Evolutionary conservation across 345 rosid species (phyloP), one percentile per base, ranked within the genome.

Genomic region (Aethionema arabicum): DNA sequence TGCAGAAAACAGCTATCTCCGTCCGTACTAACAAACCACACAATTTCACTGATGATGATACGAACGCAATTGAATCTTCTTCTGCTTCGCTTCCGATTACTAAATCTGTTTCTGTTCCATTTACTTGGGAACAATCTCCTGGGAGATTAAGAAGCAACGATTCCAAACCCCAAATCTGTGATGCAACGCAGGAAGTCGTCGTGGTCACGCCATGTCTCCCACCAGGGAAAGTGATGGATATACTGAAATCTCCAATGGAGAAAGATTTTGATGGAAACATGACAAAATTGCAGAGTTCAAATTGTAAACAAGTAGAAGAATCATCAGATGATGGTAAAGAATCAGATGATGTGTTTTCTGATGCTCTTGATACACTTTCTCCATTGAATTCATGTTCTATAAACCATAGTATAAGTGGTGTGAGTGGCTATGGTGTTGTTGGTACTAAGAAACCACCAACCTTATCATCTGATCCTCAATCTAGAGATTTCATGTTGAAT

Each of bases 81-180:
- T 56, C 63, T 11, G 31, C n/a, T 59, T 67, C 76, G 32, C 65
- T 62, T 59, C 66, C 47, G 41, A 85, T 87, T 27, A 87, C 85
- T 3, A 85, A 90, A 64, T 76, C 88, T 16, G 91, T 65, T 47
- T 85, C 96, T 5, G 90, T 93, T 62, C 97, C 99, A 68, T 93
- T 93, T 58, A 64, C 65, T 11, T 93, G 99, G 97, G 97, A 90
- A 54, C 81, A 76, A 60, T 80, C 82, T 58, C 97, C 99, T 40
- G 99, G 99, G 14, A 77, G 77, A 68, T 65, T 81, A 4, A 93
- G 80, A 64, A 73, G 66, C 14, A 56, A 61, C 4, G 73, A 56
- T 59, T 49, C 59, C 9, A 53, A 21, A 50, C 66, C 59, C 3
- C 49, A 11, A 0, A 63, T 73, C 59, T 69, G 53, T 45, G 70